phyloP scores from a whole-genome alignment of 2,329 filamentous ascomycete genomes.

The Mycosphaerella sp. region DNA sequence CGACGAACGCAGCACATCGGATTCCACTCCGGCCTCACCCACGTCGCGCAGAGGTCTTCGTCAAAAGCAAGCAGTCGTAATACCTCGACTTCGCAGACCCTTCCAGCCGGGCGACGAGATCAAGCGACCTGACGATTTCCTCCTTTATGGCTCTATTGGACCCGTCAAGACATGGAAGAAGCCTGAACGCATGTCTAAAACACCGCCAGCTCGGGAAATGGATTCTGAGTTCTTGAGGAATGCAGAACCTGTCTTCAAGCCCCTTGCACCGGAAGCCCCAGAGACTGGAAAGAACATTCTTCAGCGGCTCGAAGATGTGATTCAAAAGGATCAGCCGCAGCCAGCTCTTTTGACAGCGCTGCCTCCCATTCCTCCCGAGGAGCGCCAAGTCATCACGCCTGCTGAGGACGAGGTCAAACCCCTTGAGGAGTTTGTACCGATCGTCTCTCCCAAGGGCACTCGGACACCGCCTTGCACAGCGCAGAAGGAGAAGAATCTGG shows the following conservation, averaged over 20 bases:
- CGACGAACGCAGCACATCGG: slow-evolving; percentile 8
- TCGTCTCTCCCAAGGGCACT: not conserved
- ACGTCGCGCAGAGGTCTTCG: slow-evolving; percentile 9
- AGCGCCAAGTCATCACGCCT: slow-evolving; percentile 10
- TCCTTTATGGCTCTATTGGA: slow-evolving; percentile 16
- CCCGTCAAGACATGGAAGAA: slow-evolving; percentile 14
- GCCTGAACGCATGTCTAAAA: slow-evolving; percentile 8
- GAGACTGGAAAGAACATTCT: slow-evolving; percentile 9
- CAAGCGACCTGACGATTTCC: slow-evolving; percentile 17
- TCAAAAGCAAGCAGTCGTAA: slow-evolving; percentile 13
- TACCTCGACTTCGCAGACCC: slow-evolving; percentile 18
- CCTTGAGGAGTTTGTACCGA: slow-evolving; percentile 6
- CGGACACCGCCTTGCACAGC: slow-evolving; percentile 15
- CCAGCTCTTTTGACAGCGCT: slow-evolving; percentile 7
- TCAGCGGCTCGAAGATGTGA: slow-evolving; percentile 7
- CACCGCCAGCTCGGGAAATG: slow-evolving; percentile 18
- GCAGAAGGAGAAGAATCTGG: slow-evolving; percentile 17
- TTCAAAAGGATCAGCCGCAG: slow-evolving; percentile 6
- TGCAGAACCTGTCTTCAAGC: slow-evolving; percentile 13
- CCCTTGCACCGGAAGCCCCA: slow-evolving; percentile 6
- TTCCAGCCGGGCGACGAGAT: slow-evolving; percentile 23
- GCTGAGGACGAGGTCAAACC: slow-evolving; percentile 7
- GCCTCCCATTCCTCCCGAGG: slow-evolving; percentile 12
- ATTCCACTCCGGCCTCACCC: slow-evolving; percentile 9
- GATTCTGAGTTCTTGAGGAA: slow-evolving; percentile 19